Base-by-base conservation (phyloP, 75 land plant genomes). In the Pseudotsuga menziesii region DNA sequence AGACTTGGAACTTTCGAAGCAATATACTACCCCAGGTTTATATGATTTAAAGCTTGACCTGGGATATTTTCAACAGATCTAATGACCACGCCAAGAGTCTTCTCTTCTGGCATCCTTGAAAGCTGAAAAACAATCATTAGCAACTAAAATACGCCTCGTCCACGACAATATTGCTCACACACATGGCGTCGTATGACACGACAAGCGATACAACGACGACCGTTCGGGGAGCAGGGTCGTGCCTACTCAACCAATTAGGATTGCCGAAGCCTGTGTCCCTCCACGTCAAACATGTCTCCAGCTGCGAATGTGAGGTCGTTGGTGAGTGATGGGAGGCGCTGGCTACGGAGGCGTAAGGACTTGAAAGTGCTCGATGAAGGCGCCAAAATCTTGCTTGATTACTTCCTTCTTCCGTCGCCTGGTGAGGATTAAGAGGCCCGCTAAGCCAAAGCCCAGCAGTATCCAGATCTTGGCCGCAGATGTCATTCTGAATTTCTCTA, bases 131-230 rank as follows among this genome's bases (percentile, higher is more conserved):
- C n/a, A n/a, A n/a, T n/a, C n/a, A n/a, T n/a, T n/a, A n/a, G n/a
- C n/a, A n/a, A n/a, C n/a, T n/a, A n/a, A n/a, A n/a, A n/a, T n/a
- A n/a, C n/a, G n/a, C n/a, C 78, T 96, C 99, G 82, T 89, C 93
- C 89, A 96, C 86, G 69, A 89, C 84, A 44, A 94, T 94, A 80
- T 89, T 97, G 39, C 99, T 98, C 63, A 91, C 87, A 78, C 98
- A 97, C 35, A 78, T 83, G 13, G 99, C 99, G 9, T 98, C 99
- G 56, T 88, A 85, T 56, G 86, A 82, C 59, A 94, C 67, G 57
- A 94, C 83, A 36, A 67, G 35, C 26, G 89, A 61, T 8, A 97
- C 95, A 15, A 78, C 93, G 35, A 77, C 78, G 2, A 95, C 95
- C 4, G 95, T 92, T 73, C 80, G 64, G 57, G 73, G 60, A 4